Evolutionary conservation across 352 stramenopile genomes (phyloP).

Genomic region (Pythium rhizo-oryzae): DNA sequence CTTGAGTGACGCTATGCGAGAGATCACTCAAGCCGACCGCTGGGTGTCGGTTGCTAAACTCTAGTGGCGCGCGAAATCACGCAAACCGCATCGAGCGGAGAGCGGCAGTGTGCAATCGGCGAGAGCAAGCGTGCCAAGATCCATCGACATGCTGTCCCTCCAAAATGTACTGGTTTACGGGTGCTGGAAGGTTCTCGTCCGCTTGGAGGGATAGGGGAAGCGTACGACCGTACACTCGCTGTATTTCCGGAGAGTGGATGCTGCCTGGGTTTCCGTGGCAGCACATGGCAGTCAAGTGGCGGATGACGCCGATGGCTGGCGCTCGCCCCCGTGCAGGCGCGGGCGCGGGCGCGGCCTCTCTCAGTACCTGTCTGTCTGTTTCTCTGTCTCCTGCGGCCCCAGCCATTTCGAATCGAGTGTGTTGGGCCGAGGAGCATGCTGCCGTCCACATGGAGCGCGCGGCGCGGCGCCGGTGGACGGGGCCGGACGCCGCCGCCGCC

Average conservation of each 20-base stretch:
- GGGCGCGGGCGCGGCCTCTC: too few relatives aligned
- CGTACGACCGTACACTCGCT: not conserved
- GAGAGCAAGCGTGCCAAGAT: too few relatives aligned
- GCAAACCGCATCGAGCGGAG: too few relatives aligned
- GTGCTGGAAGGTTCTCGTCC: not conserved
- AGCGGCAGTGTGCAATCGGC: too few relatives aligned
- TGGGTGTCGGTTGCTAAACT: too few relatives aligned
- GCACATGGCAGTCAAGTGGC: not conserved
- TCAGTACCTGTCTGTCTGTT: too few relatives aligned
- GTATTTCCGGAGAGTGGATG: not conserved
- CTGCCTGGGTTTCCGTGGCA: not conserved
- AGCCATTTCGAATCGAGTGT: not conserved
- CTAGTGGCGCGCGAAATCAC: too few relatives aligned
- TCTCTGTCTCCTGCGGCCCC: not conserved
- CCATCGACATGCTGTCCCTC: too few relatives aligned
- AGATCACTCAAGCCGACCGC: too few relatives aligned
- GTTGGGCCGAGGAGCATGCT: conserved; percentile 1
- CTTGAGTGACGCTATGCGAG: too few relatives aligned
- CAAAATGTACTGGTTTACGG: too few relatives aligned
- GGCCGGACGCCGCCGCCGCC: not conserved
- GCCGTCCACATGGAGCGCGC: conserved; percentile 8
- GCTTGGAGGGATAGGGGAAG: conserved; percentile 1
- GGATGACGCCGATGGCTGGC: not conserved
- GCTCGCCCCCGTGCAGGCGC: too few relatives aligned
- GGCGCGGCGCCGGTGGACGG: not conserved